Base-by-base conservation (phyloP, 2,329 filamentous ascomycete species). In the Huntiella moniliformis region DNA sequence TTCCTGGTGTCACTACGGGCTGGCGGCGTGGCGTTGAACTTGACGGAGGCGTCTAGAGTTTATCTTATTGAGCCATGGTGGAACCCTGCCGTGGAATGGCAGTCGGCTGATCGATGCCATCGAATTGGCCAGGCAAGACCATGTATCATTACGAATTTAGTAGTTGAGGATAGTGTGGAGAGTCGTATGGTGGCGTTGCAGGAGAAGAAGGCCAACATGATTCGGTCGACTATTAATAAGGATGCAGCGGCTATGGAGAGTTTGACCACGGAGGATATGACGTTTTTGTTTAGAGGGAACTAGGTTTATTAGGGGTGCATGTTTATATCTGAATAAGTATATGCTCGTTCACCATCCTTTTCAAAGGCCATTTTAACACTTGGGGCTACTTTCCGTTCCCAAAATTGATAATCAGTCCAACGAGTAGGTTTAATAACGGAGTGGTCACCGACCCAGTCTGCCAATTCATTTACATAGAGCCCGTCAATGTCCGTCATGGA, bases 1-100 rank as follows among this genome's bases (percentile, higher is more conserved):
- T 98, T 98, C 61, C 67, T 98, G 1, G 91, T 98, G 0, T 95
- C 87, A 0, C 70, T 98, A 50, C 96, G 96, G 63, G 91, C 91
- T 5, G 91, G 91, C 36, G 91, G 91, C 57, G 91, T 98, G 0
- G 91, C 91, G 1, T 67, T 98, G 52, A 98, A 98, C 57, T 64
- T 98, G 50, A 96, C 88, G 0, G 91, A 98, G 61, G 91, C 91
- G 1, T 93, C 84, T 2, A 73, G 84, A 42, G 91, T 98, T 7
- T 96, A 94, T 61, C 95, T 96, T 51, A 78, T 96, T 49, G 91
- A 98, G 56, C 91, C 91, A 69, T 96, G 91, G 91, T 98, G 91
- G 91, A 96, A 96, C 54, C 91, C 91, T n/a, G 87, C 87, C n/a
- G 88, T 88, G 0, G 91, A 98, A 64, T 98, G 91, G 91, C 91